Evolutionary conservation across 140 eudicot species (phyloP).

Genomic region (Senecio squalidus): DNA sequence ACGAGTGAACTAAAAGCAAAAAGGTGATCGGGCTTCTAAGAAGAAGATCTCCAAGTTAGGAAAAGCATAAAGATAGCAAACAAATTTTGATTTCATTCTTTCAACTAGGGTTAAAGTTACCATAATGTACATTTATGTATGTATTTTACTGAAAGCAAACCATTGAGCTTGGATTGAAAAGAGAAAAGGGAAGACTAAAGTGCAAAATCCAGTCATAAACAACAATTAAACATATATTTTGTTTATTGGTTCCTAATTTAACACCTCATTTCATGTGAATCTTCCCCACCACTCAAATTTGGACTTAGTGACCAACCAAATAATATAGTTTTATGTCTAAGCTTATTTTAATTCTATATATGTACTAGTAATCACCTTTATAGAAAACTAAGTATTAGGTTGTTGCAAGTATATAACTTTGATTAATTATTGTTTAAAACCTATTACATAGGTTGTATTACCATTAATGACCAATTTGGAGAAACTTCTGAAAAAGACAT

Average conservation of each 20-base stretch:
- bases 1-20: background rate
- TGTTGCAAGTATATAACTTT: too few relatives aligned
- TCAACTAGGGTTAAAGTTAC: slow-evolving; percentile 14
- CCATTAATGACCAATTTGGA: too few relatives aligned
- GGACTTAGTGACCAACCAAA: background rate
- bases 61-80: slow-evolving; percentile 16
- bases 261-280: slow-evolving; percentile 8
- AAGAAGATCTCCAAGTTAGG: slow-evolving; percentile 14
- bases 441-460: too few relatives aligned
- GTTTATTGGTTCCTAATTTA: background rate
- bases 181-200: slow-evolving; percentile 11
- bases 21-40: background rate
- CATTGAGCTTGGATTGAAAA: background rate
- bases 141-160: background rate
- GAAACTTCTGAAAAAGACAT: too few relatives aligned
- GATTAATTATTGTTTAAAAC: too few relatives aligned
- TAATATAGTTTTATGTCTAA: background rate
- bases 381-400: too few relatives aligned
- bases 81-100: background rate
- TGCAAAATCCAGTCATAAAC: slow-evolving; percentile 28
- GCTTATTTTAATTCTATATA: background rate
- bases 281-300: slow-evolving; percentile 7
- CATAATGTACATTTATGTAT: slow-evolving; percentile 9
- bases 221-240: slow-evolving; percentile 2
- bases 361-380: too few relatives aligned